phyloP scores from a whole-genome alignment of 106 monocot genomes.

The Amphibolis antarctica region DNA sequence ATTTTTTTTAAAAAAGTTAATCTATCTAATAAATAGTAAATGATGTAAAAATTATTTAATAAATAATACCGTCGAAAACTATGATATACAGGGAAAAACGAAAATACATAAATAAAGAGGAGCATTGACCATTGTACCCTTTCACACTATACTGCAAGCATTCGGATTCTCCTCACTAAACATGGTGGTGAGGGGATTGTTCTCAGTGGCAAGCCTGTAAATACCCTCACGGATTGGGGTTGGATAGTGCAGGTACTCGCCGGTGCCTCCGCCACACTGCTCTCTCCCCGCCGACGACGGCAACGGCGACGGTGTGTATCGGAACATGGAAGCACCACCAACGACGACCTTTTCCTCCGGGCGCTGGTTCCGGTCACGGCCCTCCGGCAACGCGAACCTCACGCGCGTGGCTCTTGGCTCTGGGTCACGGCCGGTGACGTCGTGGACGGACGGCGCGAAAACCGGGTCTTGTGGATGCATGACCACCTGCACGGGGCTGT shows the following conservation, averaged over 20 bases:
- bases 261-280: constrained; percentile 39
- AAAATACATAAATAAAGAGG: too few species aligned
- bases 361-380: background rate
- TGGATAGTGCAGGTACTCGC: constrained; percentile 29
- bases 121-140: background rate
- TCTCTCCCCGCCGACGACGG: constrained; percentile 23
- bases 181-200: constrained; percentile 39
- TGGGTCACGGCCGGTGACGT: background rate
- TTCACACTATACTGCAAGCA: constrained; percentile 53
- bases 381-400: constrained; percentile 4
- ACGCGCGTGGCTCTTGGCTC: background rate
- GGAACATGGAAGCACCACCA: background rate
- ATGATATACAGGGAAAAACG: too few species aligned
- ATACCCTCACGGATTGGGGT: constrained; percentile 59
- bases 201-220: constrained; percentile 48
- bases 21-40: too few species aligned
- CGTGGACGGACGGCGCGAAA: background rate
- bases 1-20: too few species aligned
- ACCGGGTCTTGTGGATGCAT: constrained; percentile 16
- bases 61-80: too few species aligned
- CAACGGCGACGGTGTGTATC: constrained; percentile 43
- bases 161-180: constrained; percentile 90
- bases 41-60: too few species aligned
- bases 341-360: constrained; percentile 6
- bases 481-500: constrained; percentile 25